A percentile compares a stretch with the other conserved stretches of the same genome.
Conservation (phyloP, 306 rosid genomes). For the Sophora flavescens region DNA sequence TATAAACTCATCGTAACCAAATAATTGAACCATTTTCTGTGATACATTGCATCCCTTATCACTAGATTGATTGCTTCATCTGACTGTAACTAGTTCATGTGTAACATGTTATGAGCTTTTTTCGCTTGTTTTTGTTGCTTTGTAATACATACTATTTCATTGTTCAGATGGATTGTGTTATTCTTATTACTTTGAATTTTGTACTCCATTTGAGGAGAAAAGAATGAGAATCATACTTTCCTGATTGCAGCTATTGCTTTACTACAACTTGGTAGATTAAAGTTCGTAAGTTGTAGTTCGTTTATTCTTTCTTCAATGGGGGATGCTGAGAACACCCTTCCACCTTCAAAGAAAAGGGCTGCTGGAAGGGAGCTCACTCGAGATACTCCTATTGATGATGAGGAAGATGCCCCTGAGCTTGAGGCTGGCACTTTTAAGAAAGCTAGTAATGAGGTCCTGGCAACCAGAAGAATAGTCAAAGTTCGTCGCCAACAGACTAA, state of each 20-base stretch:
- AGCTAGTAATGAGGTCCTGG: constrained; percentile 91
- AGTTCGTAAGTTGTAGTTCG: constrained; percentile 30
- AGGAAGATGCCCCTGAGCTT: constrained; percentile 68
- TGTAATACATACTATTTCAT: constrained; percentile 11
- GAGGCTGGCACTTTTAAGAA: constrained; percentile 88
- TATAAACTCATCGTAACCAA: not conserved
- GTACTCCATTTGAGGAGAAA: constrained; percentile 3
- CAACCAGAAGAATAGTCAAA: constrained; percentile 84
- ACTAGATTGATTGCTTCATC: not conserved
- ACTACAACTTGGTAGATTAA: constrained; percentile 5
- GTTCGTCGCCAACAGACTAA: constrained; percentile 72
- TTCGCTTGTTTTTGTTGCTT: not conserved
- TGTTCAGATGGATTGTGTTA: constrained; percentile 10
- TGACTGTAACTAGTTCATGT: constrained; percentile 4
- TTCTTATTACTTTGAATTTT: not conserved
- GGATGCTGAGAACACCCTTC: constrained; percentile 73
- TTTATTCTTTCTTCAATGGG: constrained; percentile 65
- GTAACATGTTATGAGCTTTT: not conserved
- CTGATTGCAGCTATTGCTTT: constrained; percentile 53
- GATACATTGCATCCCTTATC: not conserved
- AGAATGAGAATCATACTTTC: constrained; percentile 19
- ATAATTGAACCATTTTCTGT: not conserved
- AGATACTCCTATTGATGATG: constrained; percentile 89
- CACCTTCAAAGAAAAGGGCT: constrained; percentile 88
- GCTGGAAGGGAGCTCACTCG: constrained; percentile 89